Percentiles rank a stretch among this genome's conserved stretches.
Conservation (phyloP, 106 monocot genomes). For the Xerophyta viscosa region DNA sequence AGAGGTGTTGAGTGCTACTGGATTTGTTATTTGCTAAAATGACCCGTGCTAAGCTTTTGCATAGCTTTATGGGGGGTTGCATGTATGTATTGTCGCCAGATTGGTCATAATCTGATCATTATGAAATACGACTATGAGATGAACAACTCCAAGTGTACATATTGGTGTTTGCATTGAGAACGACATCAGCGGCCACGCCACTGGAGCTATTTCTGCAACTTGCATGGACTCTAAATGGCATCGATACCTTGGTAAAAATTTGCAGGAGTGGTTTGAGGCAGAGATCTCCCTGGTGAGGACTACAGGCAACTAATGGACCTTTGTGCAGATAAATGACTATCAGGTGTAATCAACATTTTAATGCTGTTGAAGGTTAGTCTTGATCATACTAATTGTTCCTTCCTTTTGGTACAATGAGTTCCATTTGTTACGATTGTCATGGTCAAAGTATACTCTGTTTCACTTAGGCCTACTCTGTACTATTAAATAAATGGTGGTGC, state of each 20-base stretch:
- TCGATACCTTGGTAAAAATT: constrained; percentile 49
- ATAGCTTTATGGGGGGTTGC: constrained; percentile 67
- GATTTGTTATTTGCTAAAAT: constrained; percentile 70
- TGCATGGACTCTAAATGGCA: constrained; percentile 44
- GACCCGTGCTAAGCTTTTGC: constrained; percentile 79
- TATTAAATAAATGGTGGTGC: too few relatives aligned
- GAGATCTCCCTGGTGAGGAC: constrained; percentile 51
- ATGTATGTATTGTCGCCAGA: constrained; percentile 30
- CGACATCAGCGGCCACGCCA: constrained; percentile 63
- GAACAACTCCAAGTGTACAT: constrained; percentile 20
- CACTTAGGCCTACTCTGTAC: too few relatives aligned
- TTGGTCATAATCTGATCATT: constrained; percentile 25
- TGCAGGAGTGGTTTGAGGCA: constrained; percentile 51
- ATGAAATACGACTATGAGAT: constrained; percentile 12
- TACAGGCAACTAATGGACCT: constrained; percentile 53
- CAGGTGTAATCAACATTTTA: constrained; percentile 56
- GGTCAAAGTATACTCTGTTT: too few relatives aligned
- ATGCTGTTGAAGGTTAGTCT: constrained; percentile 67
- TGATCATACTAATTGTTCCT: too few relatives aligned
- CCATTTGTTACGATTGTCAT: too few relatives aligned
- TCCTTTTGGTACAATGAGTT: too few relatives aligned
- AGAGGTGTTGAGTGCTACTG: constrained; percentile 60
- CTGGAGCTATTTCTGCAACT: constrained; percentile 86
- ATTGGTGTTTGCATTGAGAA: constrained; percentile 42
- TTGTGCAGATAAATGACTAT: constrained; percentile 45